phyloP scores from a whole-genome alignment of 768 basidiomycete genomes.

The Royoungia palumana region DNA sequence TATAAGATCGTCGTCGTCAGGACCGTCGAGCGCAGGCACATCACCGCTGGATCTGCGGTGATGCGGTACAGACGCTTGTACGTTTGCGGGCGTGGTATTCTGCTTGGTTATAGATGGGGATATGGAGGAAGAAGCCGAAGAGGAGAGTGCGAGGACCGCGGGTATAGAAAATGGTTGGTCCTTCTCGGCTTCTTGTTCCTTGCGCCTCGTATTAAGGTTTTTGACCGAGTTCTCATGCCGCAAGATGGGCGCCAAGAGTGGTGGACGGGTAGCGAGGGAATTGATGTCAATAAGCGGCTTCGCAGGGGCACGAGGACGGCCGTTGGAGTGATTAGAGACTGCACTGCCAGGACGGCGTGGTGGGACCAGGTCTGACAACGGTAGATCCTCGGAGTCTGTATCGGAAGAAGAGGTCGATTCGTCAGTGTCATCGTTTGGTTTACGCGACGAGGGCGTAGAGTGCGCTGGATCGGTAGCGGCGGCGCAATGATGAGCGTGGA shows the following conservation, averaged over 20 bases:
- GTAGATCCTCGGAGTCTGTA: constrained; percentile 56
- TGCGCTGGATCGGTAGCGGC: constrained; percentile 2
- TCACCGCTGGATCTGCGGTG: constrained; percentile 21
- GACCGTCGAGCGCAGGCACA: constrained; percentile 4
- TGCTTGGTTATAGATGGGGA: constrained; percentile 14
- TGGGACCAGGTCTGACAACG: constrained; percentile 57
- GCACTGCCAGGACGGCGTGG: constrained; percentile 70
- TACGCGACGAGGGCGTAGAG: not conserved
- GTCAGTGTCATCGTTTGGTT: constrained; percentile 15
- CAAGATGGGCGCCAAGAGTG: constrained; percentile 29
- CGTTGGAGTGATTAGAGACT: constrained; percentile 31
- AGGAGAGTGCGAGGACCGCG: constrained; percentile 19
- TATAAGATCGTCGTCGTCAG: constrained; percentile 30
- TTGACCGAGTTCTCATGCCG: constrained; percentile 29
- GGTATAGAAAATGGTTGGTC: constrained; percentile 32
- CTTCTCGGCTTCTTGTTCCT: constrained; percentile 20
- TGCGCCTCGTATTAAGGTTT: constrained; percentile 14
- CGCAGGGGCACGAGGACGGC: constrained; percentile 30
- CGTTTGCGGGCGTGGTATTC: not conserved
- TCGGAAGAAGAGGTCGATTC: constrained; percentile 32
- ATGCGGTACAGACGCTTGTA: constrained; percentile 1
- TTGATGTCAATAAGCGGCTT: constrained; percentile 45
- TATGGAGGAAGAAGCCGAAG: constrained; percentile 18
- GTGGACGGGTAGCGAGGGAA: constrained; percentile 35
- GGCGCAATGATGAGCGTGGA: not conserved